Evolutionary conservation across 768 basidiomycete species (phyloP).

Genomic region (Cystofilobasidium capitatum): DNA sequence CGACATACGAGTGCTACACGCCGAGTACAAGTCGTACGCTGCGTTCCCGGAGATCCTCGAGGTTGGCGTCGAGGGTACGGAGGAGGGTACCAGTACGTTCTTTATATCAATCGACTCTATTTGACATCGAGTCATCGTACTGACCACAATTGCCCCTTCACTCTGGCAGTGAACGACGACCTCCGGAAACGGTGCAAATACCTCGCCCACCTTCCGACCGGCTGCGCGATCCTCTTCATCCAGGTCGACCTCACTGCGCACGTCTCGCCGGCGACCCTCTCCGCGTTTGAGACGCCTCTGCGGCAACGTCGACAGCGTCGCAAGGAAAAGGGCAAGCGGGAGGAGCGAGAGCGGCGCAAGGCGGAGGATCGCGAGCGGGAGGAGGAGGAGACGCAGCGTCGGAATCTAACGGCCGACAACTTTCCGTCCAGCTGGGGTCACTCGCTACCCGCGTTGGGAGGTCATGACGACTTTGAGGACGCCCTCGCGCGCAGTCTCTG

Average conservation of each 20-base stretch:
- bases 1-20: slow-evolving; percentile 83
- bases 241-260: slow-evolving; percentile 74
- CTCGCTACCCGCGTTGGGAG: not conserved
- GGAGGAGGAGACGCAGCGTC: slow-evolving; percentile 28
- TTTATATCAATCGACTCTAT: not conserved
- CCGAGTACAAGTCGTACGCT: slow-evolving; percentile 61
- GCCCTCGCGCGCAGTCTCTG: slow-evolving; percentile 22
- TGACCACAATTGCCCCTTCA: slow-evolving; percentile 38
- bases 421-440: slow-evolving; percentile 2
- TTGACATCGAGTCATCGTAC: not conserved
- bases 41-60: slow-evolving; percentile 74
- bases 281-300: slow-evolving; percentile 72
- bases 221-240: slow-evolving; percentile 85
- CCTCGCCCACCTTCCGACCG: slow-evolving; percentile 79
- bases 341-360: slow-evolving; percentile 67
- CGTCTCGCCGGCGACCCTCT: slow-evolving; percentile 64
- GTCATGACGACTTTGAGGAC: slow-evolving; percentile 25
- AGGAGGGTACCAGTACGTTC: slow-evolving; percentile 29
- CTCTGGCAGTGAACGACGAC: slow-evolving; percentile 63
- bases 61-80: slow-evolving; percentile 65
- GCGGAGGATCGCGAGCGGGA: slow-evolving; percentile 65
- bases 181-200: slow-evolving; percentile 92
- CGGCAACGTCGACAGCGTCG: slow-evolving; percentile 62
- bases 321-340: slow-evolving; percentile 72
- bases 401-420: not conserved